A percentile compares a stretch with the other conserved stretches of the same genome.
Conservation (phyloP, 2,329 filamentous ascomycete species). For the Cryphonectria japonica region DNA sequence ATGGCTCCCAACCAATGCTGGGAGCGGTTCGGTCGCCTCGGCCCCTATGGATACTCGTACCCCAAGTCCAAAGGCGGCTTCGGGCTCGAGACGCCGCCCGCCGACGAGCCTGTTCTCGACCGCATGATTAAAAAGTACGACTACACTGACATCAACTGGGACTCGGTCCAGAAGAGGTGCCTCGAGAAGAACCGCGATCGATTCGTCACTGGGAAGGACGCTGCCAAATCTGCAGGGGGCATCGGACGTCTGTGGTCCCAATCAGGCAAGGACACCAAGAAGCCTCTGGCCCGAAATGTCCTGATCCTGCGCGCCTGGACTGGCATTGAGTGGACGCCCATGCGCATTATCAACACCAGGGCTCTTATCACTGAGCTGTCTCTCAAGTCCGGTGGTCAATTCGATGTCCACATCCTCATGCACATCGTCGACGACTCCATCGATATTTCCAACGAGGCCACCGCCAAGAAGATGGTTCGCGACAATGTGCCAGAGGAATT, state of each 20-base stretch:
- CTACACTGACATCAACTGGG: slow-evolving; percentile 73
- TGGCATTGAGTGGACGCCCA: slow-evolving; percentile 75
- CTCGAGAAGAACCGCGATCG: slow-evolving; percentile 67
- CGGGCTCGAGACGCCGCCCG: slow-evolving; percentile 59
- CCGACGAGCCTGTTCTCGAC: slow-evolving; percentile 62
- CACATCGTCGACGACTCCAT: slow-evolving; percentile 73
- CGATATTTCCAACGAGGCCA: slow-evolving; percentile 60
- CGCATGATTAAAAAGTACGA: slow-evolving; percentile 51
- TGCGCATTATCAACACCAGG: slow-evolving; percentile 78
- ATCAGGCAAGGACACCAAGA: slow-evolving; percentile 26
- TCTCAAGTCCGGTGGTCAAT: slow-evolving; percentile 77
- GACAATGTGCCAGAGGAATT: slow-evolving; percentile 57
- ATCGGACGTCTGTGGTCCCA: slow-evolving; percentile 25
- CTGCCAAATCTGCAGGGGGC: slow-evolving; percentile 20
- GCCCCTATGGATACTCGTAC: slow-evolving; percentile 68
- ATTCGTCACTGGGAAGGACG: slow-evolving; percentile 48
- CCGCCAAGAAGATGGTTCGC: slow-evolving; percentile 53
- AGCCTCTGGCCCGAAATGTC: slow-evolving; percentile 60
- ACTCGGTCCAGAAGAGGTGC: slow-evolving; percentile 69
- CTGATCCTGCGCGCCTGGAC: slow-evolving; percentile 77
- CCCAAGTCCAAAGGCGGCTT: slow-evolving; percentile 64
- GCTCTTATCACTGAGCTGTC: slow-evolving; percentile 78
- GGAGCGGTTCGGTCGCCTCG: slow-evolving; percentile 70
- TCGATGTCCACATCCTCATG: slow-evolving; percentile 77
- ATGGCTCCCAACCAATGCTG: slow-evolving; percentile 68